Evolutionary conservation across 2,329 filamentous ascomycete genomes (phyloP).

Genomic region (Cryphonectria radicalis): DNA sequence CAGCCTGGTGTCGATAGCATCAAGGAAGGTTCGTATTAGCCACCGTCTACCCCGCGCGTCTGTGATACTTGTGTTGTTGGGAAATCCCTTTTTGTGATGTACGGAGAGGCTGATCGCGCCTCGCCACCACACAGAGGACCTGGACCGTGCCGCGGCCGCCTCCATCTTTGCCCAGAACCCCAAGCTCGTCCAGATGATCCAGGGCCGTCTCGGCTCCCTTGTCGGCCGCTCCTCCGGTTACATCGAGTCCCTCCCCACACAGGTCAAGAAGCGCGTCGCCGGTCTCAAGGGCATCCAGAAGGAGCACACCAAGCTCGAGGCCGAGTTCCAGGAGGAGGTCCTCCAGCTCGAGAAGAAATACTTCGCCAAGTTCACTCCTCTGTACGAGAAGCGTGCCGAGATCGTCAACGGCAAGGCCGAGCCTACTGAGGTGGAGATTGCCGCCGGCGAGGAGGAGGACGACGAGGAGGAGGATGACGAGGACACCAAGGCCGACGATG

Average conservation of each 20-base stretch:
- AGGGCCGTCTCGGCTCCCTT: slow-evolving; percentile 90
- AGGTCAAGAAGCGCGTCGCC: slow-evolving; percentile 89
- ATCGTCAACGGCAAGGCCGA: slow-evolving; percentile 89
- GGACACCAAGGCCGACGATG: slow-evolving; percentile 43
- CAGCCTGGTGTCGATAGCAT: slow-evolving; percentile 93
- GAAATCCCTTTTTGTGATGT: slow-evolving; percentile 2
- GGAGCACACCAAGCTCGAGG: slow-evolving; percentile 97
- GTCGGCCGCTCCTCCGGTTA: slow-evolving; percentile 96
- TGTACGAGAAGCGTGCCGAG: slow-evolving; percentile 91
- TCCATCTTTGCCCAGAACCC: slow-evolving; percentile 97
- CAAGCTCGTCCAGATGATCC: slow-evolving; percentile 93
- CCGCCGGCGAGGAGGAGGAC: slow-evolving; percentile 80
- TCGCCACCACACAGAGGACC: slow-evolving; percentile 71
- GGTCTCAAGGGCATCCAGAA: slow-evolving; percentile 98
- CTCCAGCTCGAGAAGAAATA: slow-evolving; percentile 99
- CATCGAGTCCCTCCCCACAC: slow-evolving; percentile 89
- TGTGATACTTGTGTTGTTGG: slow-evolving; percentile 13
- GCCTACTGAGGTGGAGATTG: slow-evolving; percentile 84
- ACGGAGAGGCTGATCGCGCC: slow-evolving; percentile 31
- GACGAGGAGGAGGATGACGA: slow-evolving; percentile 67
- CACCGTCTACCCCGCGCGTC: slow-evolving; percentile 29
- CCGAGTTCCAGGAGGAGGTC: slow-evolving; percentile 98
- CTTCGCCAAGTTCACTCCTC: slow-evolving; percentile 96
- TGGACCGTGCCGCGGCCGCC: slow-evolving; percentile 84
- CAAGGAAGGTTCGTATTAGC: slow-evolving; percentile 79